Evolutionary conservation across 176 grass and related monocot species (phyloP).

Genomic region (Dendrocalamus sinicus): DNA sequence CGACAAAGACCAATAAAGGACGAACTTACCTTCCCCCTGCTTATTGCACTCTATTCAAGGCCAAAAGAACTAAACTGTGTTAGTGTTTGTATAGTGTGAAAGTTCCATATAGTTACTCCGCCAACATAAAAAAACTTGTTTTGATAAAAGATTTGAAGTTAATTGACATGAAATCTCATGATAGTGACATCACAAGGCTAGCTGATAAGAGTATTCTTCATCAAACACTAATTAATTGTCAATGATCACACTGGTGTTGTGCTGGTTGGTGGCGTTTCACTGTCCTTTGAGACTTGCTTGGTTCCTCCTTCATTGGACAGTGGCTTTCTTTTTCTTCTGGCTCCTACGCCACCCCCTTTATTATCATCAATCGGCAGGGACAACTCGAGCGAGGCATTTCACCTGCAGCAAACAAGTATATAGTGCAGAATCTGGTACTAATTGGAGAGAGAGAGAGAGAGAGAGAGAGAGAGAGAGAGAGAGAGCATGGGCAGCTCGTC

Average conservation of each 20-base stretch:
- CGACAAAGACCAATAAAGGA: too few relatives aligned
- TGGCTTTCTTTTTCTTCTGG: background rate
- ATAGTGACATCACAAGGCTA: too few relatives aligned
- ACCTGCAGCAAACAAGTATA: background rate
- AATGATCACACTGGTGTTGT: background rate
- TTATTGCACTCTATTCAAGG: too few relatives aligned
- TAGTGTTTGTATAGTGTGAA: too few relatives aligned
- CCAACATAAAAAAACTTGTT: too few relatives aligned
- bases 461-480: background rate
- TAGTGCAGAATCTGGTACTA: background rate
- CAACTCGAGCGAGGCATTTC: background rate
- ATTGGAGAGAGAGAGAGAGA: background rate
- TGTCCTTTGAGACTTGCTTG: background rate
- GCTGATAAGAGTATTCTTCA: background rate
- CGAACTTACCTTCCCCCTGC: too few relatives aligned
- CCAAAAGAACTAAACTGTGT: too few relatives aligned
- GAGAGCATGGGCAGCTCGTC: conserved; percentile 41
- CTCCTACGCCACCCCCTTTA: background rate
- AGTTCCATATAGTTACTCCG: too few relatives aligned
- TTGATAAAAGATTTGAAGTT: too few relatives aligned
- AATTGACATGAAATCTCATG: too few relatives aligned
- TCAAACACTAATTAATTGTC: background rate
- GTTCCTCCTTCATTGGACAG: background rate
- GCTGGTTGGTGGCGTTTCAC: conserved; percentile 33
- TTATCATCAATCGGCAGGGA: background rate